Evolutionary conservation across 345 rosid species (phyloP), one percentile per base, ranked within the genome.

Genomic region (Arabidopsis arenosa): DNA sequence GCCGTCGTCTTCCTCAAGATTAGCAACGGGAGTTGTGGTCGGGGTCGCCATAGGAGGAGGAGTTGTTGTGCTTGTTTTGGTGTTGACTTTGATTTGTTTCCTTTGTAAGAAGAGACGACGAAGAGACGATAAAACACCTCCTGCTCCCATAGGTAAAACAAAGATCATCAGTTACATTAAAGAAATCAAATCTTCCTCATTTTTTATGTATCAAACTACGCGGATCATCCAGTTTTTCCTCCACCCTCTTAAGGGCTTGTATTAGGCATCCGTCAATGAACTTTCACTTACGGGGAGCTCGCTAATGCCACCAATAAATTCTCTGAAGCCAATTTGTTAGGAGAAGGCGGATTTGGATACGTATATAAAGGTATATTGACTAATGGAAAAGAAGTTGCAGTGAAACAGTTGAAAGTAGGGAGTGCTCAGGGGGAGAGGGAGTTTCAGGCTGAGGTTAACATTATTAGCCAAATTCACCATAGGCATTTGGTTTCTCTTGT

Each of bases 281-380:
- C 75, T 37, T 86, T 85, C 70, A 79, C 87, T 1, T 85, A 82
- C 6, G 87, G 84, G 61, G 86, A 86, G 74, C 68, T 90, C 26
- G 65, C 75, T 13, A 78, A 76, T 75, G 96, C 96, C 48, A 88
- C 89, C 1, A 75, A 83, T 73, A 90, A 85, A 1, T 90, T 90
- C 80, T 90, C 88, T 15, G 87, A 84, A 6, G 75, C 90, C 2
- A 90, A 90, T 47, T 82, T 80, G 58, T 82, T 90, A 3, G 91
- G 96, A 28, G 86, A 86, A 74, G 93, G 96, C 12, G 96, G 96
- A 37, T 88, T 86, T 49, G 91, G 93, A 35, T 80, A 78, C 8
- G 96, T 86, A 36, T 83, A 79, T 61, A 88, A 28, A 57, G 96
- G 96, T 52, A 80, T 82, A 33, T 85, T 90, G 66, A 83, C 82